Percentiles rank a stretch among this genome's conserved stretches.
Conservation (phyloP, 768 basidiomycete genomes). For the Boletus edulis region DNA sequence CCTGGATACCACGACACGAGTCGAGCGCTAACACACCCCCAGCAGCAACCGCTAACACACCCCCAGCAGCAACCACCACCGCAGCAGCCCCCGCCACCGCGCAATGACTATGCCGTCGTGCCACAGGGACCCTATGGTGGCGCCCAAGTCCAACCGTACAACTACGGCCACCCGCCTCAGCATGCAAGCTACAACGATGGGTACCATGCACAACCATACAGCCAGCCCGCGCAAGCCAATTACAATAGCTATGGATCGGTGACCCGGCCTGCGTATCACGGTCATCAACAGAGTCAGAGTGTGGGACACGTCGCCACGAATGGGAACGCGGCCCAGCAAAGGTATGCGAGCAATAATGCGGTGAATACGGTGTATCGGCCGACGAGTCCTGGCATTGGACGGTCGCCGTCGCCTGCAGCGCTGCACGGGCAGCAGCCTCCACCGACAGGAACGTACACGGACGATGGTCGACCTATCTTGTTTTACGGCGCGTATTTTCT, state of each 20-base stretch:
- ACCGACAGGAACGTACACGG: constrained; percentile 76
- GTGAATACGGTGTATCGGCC: constrained; percentile 35
- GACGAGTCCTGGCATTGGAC: constrained; percentile 40
- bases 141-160: constrained; percentile 5
- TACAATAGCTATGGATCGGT: constrained; percentile 9
- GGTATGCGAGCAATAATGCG: constrained; percentile 22
- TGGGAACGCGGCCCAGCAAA: constrained; percentile 30
- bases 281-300: constrained; percentile 13
- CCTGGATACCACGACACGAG: constrained; percentile 18
- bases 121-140: constrained; percentile 14
- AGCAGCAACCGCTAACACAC: constrained; percentile 29
- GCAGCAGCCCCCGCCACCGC: constrained; percentile 28
- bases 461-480: constrained; percentile 71
- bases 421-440: constrained; percentile 36
- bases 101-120: constrained; percentile 17
- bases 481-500: neutral
- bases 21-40: constrained; percentile 34
- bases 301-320: constrained; percentile 26
- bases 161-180: constrained; percentile 20
- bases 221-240: constrained; percentile 7
- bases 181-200: constrained; percentile 18
- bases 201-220: constrained; percentile 18
- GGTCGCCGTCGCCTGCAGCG: constrained; percentile 50
- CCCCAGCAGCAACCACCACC: constrained; percentile 31
- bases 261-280: constrained; percentile 2